These are phyloP conservation scores for Hypericum androsaemum DNA, from an alignment of 345 rosid genomes.

Conservation along the genomic window DNA sequence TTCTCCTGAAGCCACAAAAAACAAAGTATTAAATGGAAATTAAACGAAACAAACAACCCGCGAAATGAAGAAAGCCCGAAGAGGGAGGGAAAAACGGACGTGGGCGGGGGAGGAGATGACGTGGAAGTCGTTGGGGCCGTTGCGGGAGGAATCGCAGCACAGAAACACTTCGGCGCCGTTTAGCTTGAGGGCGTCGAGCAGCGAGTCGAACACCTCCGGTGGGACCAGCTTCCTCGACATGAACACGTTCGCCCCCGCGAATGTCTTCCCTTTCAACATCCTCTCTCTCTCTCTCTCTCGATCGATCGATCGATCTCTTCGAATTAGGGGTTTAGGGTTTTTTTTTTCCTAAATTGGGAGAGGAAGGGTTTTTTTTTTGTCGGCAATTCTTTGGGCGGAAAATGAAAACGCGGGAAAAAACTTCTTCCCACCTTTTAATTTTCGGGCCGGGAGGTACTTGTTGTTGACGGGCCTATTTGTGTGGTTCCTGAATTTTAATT, in stretches of 20 bases:
- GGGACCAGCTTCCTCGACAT: slow-evolving; percentile 82
- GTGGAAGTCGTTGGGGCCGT: slow-evolving; percentile 60
- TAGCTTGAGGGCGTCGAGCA: slow-evolving; percentile 72
- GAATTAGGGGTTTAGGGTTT: too few relatives aligned
- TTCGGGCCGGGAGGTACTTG: too few relatives aligned
- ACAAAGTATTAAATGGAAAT: neutral
- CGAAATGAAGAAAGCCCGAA: slow-evolving; percentile 1
- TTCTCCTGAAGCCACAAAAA: slow-evolving; percentile 60
- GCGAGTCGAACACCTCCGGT: slow-evolving; percentile 75
- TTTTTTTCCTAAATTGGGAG: too few relatives aligned
- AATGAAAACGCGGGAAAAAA: too few relatives aligned
- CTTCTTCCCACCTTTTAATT: too few relatives aligned
- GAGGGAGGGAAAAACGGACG: slow-evolving; percentile 22
- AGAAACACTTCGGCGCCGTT: slow-evolving; percentile 78
- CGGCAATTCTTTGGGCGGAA: too few relatives aligned
- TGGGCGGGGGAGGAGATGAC: slow-evolving; percentile 73
- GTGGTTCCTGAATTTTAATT: too few relatives aligned
- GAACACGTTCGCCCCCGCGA: slow-evolving; percentile 63
- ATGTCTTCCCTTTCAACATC: slow-evolving; percentile 53
- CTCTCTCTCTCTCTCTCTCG: neutral
- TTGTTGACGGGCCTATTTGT: too few relatives aligned
- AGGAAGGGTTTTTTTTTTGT: too few relatives aligned
- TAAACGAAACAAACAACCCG: neutral
- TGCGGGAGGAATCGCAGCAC: slow-evolving; percentile 90
- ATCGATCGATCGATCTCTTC: too few relatives aligned